Conservation (phyloP, 768 basidiomycete genomes). For the Vararia minispora region DNA sequence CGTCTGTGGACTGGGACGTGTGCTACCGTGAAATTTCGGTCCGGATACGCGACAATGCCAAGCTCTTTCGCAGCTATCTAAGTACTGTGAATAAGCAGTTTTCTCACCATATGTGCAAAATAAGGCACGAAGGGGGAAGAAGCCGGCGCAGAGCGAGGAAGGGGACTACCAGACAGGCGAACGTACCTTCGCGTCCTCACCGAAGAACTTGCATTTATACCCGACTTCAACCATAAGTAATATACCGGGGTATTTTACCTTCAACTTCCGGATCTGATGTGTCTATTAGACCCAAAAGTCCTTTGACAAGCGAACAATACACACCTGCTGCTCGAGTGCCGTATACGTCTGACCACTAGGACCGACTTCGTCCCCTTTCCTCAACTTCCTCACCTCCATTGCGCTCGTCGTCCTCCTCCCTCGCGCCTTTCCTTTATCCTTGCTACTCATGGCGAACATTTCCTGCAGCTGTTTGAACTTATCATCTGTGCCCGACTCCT, state of each 20-base stretch:
- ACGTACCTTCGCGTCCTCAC: slow-evolving; percentile 68
- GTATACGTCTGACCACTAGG: slow-evolving; percentile 66
- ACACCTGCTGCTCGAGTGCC: slow-evolving; percentile 62
- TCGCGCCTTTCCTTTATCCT: slow-evolving; percentile 26
- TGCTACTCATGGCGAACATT: slow-evolving; percentile 29
- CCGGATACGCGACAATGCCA: slow-evolving; percentile 61
- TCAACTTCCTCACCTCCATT: slow-evolving; percentile 19
- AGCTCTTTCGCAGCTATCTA: slow-evolving; percentile 69
- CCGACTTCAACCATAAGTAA: slow-evolving; percentile 76
- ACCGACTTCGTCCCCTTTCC: slow-evolving; percentile 38
- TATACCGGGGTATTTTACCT: slow-evolving; percentile 51
- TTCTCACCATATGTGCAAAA: not conserved
- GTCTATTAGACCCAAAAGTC: not conserved
- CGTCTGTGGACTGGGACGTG: slow-evolving; percentile 61
- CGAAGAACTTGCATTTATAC: slow-evolving; percentile 78
- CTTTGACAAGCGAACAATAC: slow-evolving; percentile 1
- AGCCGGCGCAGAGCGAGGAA: no score
- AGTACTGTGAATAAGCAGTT: no score
- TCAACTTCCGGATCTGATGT: slow-evolving; percentile 42
- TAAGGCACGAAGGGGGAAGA: not conserved
- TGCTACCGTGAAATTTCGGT: slow-evolving; percentile 66
- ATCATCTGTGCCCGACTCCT: slow-evolving; percentile 33
- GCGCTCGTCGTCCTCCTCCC: slow-evolving; percentile 16
- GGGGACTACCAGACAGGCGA: no score
- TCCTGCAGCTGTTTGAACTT: slow-evolving; percentile 36